These are phyloP conservation scores for Ophiobolus disseminans DNA, from an alignment of 2,329 filamentous ascomycete species.

Conservation along the genomic window DNA sequence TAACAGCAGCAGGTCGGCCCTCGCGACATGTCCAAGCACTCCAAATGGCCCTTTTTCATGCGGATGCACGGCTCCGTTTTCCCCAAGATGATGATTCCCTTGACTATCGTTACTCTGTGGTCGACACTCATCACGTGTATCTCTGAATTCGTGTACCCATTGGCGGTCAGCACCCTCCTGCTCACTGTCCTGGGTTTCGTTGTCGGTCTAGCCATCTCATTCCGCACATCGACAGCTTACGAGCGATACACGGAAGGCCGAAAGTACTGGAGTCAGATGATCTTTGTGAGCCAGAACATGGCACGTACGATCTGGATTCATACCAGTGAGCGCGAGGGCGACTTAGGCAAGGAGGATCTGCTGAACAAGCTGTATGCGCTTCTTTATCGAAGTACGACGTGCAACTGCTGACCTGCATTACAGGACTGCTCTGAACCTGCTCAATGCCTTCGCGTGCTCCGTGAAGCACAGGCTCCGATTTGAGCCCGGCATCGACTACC, in stretches of 20 bases:
- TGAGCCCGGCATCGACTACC: constrained; percentile 79
- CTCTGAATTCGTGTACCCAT: constrained; percentile 51
- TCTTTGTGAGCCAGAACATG: constrained; percentile 63
- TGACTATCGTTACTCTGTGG: constrained; percentile 69
- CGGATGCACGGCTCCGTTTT: constrained; percentile 78
- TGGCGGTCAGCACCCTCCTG: constrained; percentile 70
- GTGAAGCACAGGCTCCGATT: constrained; percentile 85
- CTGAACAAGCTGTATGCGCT: constrained; percentile 67
- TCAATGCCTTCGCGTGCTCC: constrained; percentile 77
- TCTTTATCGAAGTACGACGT: too few relatives aligned
- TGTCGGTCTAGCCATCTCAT: constrained; percentile 78
- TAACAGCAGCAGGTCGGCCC: constrained; percentile 58
- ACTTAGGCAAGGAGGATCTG: constrained; percentile 68
- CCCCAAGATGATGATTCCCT: constrained; percentile 75
- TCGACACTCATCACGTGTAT: constrained; percentile 67
- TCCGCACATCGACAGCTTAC: constrained; percentile 78
- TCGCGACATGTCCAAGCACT: constrained; percentile 74
- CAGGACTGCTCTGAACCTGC: constrained; percentile 74
- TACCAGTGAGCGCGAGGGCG: constrained; percentile 64
- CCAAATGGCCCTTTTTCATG: constrained; percentile 77
- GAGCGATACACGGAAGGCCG: constrained; percentile 68
- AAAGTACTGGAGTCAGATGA: constrained; percentile 69
- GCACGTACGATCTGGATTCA: constrained; percentile 85
- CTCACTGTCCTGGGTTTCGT: constrained; percentile 83
- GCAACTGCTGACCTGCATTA: background rate